A percentile compares a stretch with the other conserved stretches of the same genome.
These are phyloP conservation scores for Komagataella populi DNA, from an alignment of 805 yeast species.

Conservation along the genomic window DNA sequence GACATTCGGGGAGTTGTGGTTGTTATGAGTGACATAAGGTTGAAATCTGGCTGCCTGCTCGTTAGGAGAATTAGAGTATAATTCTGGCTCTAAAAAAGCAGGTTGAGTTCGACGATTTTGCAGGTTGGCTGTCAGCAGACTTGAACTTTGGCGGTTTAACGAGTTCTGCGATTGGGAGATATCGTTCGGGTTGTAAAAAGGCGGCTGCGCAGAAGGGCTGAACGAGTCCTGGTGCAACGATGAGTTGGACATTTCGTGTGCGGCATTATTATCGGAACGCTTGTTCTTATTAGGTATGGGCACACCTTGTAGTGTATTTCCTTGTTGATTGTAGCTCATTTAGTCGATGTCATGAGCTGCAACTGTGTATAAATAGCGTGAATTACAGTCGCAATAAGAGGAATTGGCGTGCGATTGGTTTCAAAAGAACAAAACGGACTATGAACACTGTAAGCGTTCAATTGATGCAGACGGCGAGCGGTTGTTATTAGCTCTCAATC, in stretches of 20 bases:
- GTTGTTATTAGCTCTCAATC: not conserved
- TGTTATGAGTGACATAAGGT: slow-evolving; percentile 3
- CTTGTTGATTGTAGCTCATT: not conserved
- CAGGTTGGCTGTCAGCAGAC: slow-evolving; percentile 6
- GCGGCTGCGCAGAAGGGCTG: slow-evolving; percentile 5
- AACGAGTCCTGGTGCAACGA: slow-evolving; percentile 1
- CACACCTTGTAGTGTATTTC: not conserved
- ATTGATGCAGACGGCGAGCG: not conserved
- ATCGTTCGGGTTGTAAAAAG: slow-evolving; percentile 1
- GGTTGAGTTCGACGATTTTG: slow-evolving; percentile 3
- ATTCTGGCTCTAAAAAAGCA: not conserved
- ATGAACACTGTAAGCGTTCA: not conserved
- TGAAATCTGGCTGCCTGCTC: not conserved
- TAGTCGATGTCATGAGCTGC: not conserved
- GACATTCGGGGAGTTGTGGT: slow-evolving; percentile 33
- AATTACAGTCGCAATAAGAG: not conserved
- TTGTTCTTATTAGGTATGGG: not conserved
- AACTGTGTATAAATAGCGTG: not conserved
- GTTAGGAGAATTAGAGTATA: not conserved
- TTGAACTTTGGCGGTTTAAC: slow-evolving; percentile 2
- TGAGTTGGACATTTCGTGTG: not conserved
- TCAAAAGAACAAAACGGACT: not conserved
- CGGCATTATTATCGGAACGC: not conserved
- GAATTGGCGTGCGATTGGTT: not conserved
- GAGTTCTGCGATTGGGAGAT: slow-evolving; percentile 1